Base-by-base conservation (phyloP, 2,329 filamentous ascomycete species). In the Penicillium fuscoglaucum region DNA sequence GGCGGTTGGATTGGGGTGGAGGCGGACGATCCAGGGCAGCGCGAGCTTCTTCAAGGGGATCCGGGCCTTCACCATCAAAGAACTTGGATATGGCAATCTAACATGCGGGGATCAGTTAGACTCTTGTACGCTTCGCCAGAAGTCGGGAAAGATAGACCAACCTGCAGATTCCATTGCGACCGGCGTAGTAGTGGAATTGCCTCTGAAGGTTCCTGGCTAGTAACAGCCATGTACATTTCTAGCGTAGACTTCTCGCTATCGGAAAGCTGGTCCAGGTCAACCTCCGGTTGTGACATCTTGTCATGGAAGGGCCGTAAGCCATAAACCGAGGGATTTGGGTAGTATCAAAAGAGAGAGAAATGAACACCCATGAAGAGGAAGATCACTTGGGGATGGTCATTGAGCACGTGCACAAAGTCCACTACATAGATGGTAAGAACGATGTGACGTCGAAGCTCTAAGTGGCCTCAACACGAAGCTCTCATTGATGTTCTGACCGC, bases 1-100 rank as follows among this genome's bases (percentile, higher is more conserved):
- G 86, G 63, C 90, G 83, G 15, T 82, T 78, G 58, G 86, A 78
- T 62, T 84, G 81, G 47, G 85, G 84, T 19, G 88, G 87, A 40
- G 86, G 81, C 33, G 77, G 70, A n/a, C 82, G 76, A 52, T 83
- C 78, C 60, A 87, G 82, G 8, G 84, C 82, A 49, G 87, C 83
- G 51, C 87, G 83, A 58, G 90, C 90, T 78, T 95, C 91, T 58
- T 90, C 89, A 19, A 93, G 80, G 13, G 86, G 89, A 72, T 96
- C 91, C 49, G 91, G 85, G 4, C 89, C 89, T 78, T 98, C 95
- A 66, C 95, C 95, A 70, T 99, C 95, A 74, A 97, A 99, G 84
- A 98, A 98, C 72, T 96, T 96, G 64, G 95, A 87, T 63, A 99
- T 93, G 58, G 95, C 93, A 68, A 98, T 96, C 88, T 97, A 51